Percentiles rank a stretch among this genome's conserved stretches.
Evolutionary conservation across 2,329 filamentous ascomycete species (phyloP).

Genomic region (Talaromyces marneffei): DNA sequence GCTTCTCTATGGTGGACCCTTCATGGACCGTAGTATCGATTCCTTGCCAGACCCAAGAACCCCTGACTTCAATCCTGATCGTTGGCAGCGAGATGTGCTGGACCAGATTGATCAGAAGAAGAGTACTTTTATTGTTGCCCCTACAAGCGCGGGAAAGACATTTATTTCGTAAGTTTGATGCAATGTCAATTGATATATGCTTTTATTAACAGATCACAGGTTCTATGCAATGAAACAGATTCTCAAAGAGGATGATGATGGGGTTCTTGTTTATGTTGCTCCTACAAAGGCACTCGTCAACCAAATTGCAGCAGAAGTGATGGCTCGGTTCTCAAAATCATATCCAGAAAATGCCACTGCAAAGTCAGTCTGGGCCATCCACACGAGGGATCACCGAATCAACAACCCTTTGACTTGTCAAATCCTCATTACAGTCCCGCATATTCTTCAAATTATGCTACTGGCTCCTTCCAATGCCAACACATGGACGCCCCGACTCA

Average conservation of each 20-base stretch:
- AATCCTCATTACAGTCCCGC: conserved; percentile 69
- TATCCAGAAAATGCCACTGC: conserved; percentile 46
- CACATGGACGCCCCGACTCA: conserved; percentile 62
- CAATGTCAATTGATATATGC: neutral
- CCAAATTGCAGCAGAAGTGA: conserved; percentile 73
- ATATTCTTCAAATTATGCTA: conserved; percentile 74
- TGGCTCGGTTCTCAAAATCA: conserved; percentile 64
- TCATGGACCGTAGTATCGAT: conserved; percentile 68
- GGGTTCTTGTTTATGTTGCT: conserved; percentile 70
- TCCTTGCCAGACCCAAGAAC: conserved; percentile 63
- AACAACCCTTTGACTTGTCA: conserved; percentile 69
- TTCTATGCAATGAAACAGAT: conserved; percentile 80
- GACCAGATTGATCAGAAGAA: conserved; percentile 66
- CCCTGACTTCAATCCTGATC: conserved; percentile 62
- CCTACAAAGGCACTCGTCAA: conserved; percentile 79
- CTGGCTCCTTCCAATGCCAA: conserved; percentile 60
- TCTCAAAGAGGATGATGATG: conserved; percentile 61
- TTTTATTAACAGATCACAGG: conserved; percentile 13
- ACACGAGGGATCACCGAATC: conserved; percentile 68
- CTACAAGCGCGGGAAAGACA: conserved; percentile 74
- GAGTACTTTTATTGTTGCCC: conserved; percentile 66
- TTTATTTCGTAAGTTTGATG: conserved; percentile 55
- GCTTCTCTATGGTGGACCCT: conserved; percentile 62
- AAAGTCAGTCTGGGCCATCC: conserved; percentile 71
- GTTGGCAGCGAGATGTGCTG: conserved; percentile 68